Percentiles rank a stretch among this genome's conserved stretches.
phyloP scores from a whole-genome alignment of 495 filamentous ascomycete species.

The Penicillium fimorum region DNA sequence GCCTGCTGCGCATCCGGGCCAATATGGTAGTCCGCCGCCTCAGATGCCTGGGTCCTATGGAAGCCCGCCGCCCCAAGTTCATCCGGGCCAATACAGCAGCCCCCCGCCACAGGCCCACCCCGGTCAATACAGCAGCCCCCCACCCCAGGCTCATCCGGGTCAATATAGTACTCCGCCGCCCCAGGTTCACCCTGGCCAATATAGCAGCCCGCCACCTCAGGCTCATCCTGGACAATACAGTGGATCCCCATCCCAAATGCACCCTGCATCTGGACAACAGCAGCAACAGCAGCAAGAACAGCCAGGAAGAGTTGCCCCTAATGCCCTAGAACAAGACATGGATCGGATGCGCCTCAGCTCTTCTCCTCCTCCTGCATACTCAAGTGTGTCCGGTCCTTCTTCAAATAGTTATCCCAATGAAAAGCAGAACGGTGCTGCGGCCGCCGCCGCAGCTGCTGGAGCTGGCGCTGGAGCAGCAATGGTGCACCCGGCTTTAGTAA shows the following conservation, averaged over 20 bases:
- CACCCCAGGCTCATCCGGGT: slow-evolving; percentile 14
- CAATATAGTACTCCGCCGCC: slow-evolving; percentile 11
- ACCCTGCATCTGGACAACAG: slow-evolving; percentile 8
- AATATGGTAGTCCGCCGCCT: slow-evolving; percentile 10
- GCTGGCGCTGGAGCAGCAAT: slow-evolving; percentile 23
- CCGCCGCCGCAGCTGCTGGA: slow-evolving; percentile 20
- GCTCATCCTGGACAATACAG: slow-evolving; percentile 14
- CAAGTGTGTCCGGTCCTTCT: slow-evolving; percentile 61
- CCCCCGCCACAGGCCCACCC: slow-evolving; percentile 14
- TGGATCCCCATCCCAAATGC: slow-evolving; percentile 4
- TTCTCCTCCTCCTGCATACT: slow-evolving; percentile 91
- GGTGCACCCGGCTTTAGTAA: slow-evolving; percentile 27
- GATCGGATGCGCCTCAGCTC: slow-evolving; percentile 79
- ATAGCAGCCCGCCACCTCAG: slow-evolving; percentile 14
- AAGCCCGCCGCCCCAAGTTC: slow-evolving; percentile 22
- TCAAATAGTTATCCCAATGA: slow-evolving; percentile 73
- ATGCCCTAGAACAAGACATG: slow-evolving; percentile 81
- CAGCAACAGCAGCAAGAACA: slow-evolving; percentile 21
- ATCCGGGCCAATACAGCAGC: slow-evolving; percentile 1
- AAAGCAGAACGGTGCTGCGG: slow-evolving; percentile 55
- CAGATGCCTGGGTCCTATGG: slow-evolving; percentile 28
- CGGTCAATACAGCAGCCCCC: slow-evolving; percentile 6
- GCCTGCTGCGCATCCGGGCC: slow-evolving; percentile 13
- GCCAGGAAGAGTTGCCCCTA: slow-evolving; percentile 39
- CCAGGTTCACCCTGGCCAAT: slow-evolving; percentile 15